Percentiles rank a stretch among this genome's conserved stretches.
These are phyloP conservation scores for Sporisorium scitamineum DNA, from an alignment of 1,284 basidiomycete species.

Conservation along the genomic window DNA sequence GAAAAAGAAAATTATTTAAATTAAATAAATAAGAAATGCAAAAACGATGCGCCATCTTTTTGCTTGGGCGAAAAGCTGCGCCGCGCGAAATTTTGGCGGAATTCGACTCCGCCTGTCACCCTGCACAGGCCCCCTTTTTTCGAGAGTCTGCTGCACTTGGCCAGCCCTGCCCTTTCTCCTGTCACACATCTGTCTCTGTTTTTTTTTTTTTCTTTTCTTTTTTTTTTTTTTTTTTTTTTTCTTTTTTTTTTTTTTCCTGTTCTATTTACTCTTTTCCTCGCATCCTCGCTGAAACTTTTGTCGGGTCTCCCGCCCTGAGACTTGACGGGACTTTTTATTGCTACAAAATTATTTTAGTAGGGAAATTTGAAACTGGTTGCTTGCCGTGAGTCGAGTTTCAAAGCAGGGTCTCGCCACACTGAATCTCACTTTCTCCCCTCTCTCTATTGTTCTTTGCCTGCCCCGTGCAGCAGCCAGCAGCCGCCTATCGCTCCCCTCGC, in stretches of 20 bases:
- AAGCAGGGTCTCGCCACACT: not conserved
- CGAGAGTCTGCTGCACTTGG: not conserved
- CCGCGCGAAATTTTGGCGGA: slow-evolving; percentile 1
- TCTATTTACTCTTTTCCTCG: not conserved
- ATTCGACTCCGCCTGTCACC: slow-evolving; percentile 6
- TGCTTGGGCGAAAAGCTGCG: not conserved
- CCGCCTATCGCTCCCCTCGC: too few relatives aligned
- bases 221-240: not conserved
- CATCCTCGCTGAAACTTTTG: not conserved
- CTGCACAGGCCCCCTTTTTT: slow-evolving; percentile 7
- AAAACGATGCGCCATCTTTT: not conserved
- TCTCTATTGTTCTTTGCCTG: not conserved
- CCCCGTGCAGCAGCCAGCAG: not conserved
- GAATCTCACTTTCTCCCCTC: not conserved
- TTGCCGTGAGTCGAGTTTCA: not conserved
- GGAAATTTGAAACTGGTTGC: not conserved
- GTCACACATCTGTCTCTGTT: not conserved
- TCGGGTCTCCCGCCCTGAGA: not conserved
- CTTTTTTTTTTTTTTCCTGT: not conserved
- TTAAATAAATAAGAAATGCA: not conserved
- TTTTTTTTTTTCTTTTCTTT: not conserved
- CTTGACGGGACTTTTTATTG: not conserved
- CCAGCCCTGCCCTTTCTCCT: not conserved
- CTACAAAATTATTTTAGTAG: not conserved
- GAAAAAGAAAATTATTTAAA: not conserved